These are phyloP conservation scores for Ceriops zippeliana DNA, from an alignment of 345 rosid species.

Conservation along the genomic window DNA sequence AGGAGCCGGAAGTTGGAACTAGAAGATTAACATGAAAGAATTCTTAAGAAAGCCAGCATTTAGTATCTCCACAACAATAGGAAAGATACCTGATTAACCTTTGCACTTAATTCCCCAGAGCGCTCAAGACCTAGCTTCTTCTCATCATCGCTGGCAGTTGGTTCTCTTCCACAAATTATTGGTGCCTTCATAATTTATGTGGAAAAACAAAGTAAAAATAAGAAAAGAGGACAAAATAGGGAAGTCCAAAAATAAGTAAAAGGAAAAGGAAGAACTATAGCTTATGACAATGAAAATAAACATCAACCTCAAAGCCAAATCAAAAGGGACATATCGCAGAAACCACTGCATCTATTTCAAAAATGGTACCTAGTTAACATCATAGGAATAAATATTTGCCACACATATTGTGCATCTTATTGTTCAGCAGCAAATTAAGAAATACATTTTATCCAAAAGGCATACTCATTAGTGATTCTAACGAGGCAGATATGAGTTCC, in stretches of 20 bases:
- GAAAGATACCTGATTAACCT: slow-evolving; percentile 84
- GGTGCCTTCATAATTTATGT: slow-evolving; percentile 53
- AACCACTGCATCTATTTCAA: neutral
- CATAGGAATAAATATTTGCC: too few relatives aligned
- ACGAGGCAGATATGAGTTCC: too few relatives aligned
- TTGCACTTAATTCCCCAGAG: slow-evolving; percentile 82
- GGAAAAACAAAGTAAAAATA: neutral
- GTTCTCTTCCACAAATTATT: slow-evolving; percentile 97
- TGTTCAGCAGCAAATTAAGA: too few relatives aligned
- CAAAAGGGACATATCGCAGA: neutral
- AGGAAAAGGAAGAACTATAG: neutral
- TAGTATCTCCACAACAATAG: slow-evolving; percentile 10
- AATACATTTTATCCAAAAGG: too few relatives aligned
- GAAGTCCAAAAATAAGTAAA: neutral
- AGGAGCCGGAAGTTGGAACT: neutral
- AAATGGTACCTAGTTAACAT: too few relatives aligned
- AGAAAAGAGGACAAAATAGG: slow-evolving; percentile 6
- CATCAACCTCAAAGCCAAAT: neutral
- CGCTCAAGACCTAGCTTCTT: slow-evolving; percentile 75
- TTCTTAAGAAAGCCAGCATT: slow-evolving; percentile 8
- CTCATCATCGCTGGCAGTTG: slow-evolving; percentile 79
- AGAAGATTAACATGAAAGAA: neutral
- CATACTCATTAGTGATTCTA: too few relatives aligned
- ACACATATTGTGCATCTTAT: too few relatives aligned
- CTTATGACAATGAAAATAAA: neutral